Conservation (phyloP, 2,329 filamentous ascomycete species). For the Botrytis porri region DNA sequence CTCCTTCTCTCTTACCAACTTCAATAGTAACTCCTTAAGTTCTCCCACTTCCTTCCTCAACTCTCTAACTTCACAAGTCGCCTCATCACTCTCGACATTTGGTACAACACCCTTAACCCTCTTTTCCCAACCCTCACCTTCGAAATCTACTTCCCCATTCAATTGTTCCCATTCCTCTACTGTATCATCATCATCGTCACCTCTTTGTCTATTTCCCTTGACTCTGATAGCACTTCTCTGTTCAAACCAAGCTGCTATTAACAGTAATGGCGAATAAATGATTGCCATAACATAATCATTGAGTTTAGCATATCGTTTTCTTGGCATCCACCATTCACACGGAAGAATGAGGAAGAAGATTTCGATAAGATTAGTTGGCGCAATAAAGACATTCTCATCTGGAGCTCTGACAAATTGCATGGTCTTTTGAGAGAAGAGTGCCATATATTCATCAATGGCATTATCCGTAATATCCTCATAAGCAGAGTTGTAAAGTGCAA, state of each 20-base stretch:
- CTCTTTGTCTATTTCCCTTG: slow-evolving; percentile 68
- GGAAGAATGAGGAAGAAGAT: slow-evolving; percentile 74
- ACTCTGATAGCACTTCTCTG: slow-evolving; percentile 64
- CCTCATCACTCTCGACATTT: slow-evolving; percentile 76
- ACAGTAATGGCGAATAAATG: slow-evolving; percentile 79
- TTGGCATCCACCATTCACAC: slow-evolving; percentile 95
- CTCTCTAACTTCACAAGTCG: slow-evolving; percentile 65
- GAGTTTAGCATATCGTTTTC: slow-evolving; percentile 67
- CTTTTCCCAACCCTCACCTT: slow-evolving; percentile 81
- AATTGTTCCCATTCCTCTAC: slow-evolving; percentile 93
- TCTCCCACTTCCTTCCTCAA: slow-evolving; percentile 57
- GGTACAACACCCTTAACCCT: slow-evolving; percentile 72
- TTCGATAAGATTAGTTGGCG: slow-evolving; percentile 92
- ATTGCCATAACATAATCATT: slow-evolving; percentile 87
- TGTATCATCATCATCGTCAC: slow-evolving; percentile 86
- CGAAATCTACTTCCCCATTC: slow-evolving; percentile 68
- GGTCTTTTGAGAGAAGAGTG: slow-evolving; percentile 88
- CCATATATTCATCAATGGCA: slow-evolving; percentile 92
- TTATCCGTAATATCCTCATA: slow-evolving; percentile 83
- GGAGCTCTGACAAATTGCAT: slow-evolving; percentile 96
- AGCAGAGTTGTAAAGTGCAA: slow-evolving; percentile 93
- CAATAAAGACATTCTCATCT: slow-evolving; percentile 97
- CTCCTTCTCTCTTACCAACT: slow-evolving; percentile 28
- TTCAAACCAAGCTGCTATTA: slow-evolving; percentile 74
- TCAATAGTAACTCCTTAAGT: slow-evolving; percentile 45